Conservation (phyloP, 176 grass and related monocot species). For the Eragrostis nindensis region DNA sequence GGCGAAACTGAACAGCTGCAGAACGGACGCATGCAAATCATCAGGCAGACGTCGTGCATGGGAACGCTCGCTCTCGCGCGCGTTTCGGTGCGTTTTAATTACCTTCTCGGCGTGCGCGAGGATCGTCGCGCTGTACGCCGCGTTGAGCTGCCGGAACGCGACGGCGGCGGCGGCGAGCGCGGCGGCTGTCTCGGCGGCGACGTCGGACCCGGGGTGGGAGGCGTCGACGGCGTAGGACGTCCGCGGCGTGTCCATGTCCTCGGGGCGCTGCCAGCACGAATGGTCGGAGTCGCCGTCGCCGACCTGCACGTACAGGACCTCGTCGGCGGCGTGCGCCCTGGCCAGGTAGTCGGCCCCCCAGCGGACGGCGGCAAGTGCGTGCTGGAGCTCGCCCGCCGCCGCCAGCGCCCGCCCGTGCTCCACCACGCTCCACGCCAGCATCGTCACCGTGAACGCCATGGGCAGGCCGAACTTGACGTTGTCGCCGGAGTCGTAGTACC, state of each 20-base stretch:
- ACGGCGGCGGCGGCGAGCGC: slow-evolving; percentile 64
- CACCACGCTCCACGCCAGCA: slow-evolving; percentile 65
- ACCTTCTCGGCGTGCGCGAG: slow-evolving; percentile 71
- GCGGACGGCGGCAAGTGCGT: slow-evolving; percentile 60
- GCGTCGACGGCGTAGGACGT: slow-evolving; percentile 43
- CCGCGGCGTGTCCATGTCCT: slow-evolving; percentile 88
- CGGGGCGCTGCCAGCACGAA: slow-evolving; percentile 76
- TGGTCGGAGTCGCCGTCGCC: slow-evolving; percentile 89
- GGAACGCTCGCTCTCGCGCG: too few relatives aligned
- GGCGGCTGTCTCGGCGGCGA: slow-evolving; percentile 73
- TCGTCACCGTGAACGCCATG: slow-evolving; percentile 64
- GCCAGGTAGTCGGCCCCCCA: slow-evolving; percentile 86
- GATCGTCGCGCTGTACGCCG: slow-evolving; percentile 35
- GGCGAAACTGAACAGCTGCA: slow-evolving; percentile 76
- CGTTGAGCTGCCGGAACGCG: slow-evolving; percentile 27
- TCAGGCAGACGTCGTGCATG: not conserved
- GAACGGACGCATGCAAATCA: not conserved
- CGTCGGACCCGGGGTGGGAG: slow-evolving; percentile 59
- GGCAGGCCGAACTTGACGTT: slow-evolving; percentile 78
- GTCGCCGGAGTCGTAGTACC: slow-evolving; percentile 83
- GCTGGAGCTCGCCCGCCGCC: slow-evolving; percentile 44
- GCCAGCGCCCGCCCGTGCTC: slow-evolving; percentile 37
- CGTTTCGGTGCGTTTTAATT: too few relatives aligned
- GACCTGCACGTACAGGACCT: slow-evolving; percentile 72
- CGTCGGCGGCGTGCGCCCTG: slow-evolving; percentile 50